Conservation (phyloP, 2,329 filamentous ascomycete genomes). For the Curvularia verruculosa region DNA sequence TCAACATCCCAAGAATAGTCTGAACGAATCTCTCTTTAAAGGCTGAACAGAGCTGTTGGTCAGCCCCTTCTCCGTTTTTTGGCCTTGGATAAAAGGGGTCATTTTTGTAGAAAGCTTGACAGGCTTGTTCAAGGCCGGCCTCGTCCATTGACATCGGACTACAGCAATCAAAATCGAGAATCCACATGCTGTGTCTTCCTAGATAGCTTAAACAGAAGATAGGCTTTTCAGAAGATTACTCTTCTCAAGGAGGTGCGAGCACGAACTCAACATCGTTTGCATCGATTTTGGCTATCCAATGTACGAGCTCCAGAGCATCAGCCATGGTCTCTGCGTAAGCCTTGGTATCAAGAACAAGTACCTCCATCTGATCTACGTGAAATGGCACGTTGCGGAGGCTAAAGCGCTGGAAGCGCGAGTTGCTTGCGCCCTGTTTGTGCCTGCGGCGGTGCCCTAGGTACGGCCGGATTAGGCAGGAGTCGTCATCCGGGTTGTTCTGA, state of each 20-base stretch:
- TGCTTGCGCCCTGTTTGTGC: constrained; percentile 5
- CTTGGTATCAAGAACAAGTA: constrained; percentile 44
- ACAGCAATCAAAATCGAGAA: constrained; percentile 67
- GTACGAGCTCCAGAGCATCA: constrained; percentile 57
- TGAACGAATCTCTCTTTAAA: not conserved
- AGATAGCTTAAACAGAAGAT: constrained; percentile 19
- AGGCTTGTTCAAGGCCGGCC: constrained; percentile 53
- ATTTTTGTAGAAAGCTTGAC: constrained; percentile 55
- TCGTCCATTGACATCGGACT: constrained; percentile 50
- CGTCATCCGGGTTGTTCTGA: constrained; percentile 23
- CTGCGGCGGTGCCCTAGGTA: constrained; percentile 55
- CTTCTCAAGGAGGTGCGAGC: constrained; percentile 42
- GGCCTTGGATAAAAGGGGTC: constrained; percentile 56
- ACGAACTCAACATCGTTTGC: constrained; percentile 64
- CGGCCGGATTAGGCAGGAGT: constrained; percentile 58
- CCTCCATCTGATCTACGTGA: constrained; percentile 58
- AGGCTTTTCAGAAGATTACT: not conserved
- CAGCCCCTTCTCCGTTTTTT: not conserved
- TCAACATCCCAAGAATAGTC: not conserved
- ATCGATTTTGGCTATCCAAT: constrained; percentile 58
- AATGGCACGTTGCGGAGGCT: constrained; percentile 55
- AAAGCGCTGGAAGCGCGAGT: constrained; percentile 38
- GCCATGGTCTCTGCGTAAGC: constrained; percentile 57
- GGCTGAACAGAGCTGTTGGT: not conserved
- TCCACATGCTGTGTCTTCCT: constrained; percentile 32